phyloP scores from a whole-genome alignment of 352 stramenopile genomes.

The Peronosclerospora sorghi region DNA sequence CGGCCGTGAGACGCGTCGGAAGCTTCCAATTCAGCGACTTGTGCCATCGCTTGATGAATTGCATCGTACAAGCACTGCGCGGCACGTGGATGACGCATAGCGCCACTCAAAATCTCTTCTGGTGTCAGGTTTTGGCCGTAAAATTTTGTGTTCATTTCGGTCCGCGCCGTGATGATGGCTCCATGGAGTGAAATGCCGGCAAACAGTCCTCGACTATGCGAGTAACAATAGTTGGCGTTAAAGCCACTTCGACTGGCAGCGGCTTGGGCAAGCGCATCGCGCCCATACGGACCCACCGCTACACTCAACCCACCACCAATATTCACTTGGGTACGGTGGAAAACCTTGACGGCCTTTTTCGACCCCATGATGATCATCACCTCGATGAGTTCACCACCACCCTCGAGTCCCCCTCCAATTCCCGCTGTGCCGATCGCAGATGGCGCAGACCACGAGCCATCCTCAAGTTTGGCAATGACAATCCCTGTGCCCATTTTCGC shows the following conservation, averaged over 20 bases:
- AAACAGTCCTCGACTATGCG: slow-evolving; percentile 87
- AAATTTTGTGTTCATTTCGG: slow-evolving; percentile 92
- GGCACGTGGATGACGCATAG: slow-evolving; percentile 41
- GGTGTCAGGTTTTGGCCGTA: slow-evolving; percentile 84
- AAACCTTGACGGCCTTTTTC: slow-evolving; percentile 85
- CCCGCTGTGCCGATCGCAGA: slow-evolving; percentile 89
- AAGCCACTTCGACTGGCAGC: slow-evolving; percentile 55
- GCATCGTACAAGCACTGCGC: slow-evolving; percentile 72
- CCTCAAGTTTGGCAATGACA: slow-evolving; percentile 82
- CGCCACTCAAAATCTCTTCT: slow-evolving; percentile 59
- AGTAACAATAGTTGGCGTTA: slow-evolving; percentile 92
- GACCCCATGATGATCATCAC: slow-evolving; percentile 93
- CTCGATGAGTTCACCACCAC: slow-evolving; percentile 88
- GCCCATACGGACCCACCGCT: slow-evolving; percentile 83
- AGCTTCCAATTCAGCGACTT: slow-evolving; percentile 51
- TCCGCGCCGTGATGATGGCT: slow-evolving; percentile 82
- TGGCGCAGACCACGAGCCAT: slow-evolving; percentile 85
- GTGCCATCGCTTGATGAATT: slow-evolving; percentile 57
- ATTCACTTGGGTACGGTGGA: slow-evolving; percentile 84
- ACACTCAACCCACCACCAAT: slow-evolving; percentile 88
- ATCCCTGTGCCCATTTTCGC: slow-evolving; percentile 78
- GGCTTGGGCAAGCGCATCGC: slow-evolving; percentile 73
- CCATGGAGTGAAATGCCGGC: slow-evolving; percentile 89
- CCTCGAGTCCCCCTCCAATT: slow-evolving; percentile 78
- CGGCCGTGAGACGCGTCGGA: slow-evolving; percentile 5